Evolutionary conservation across 2,329 filamentous ascomycete genomes (phyloP).

Genomic region (Epichloe coenophiala): DNA sequence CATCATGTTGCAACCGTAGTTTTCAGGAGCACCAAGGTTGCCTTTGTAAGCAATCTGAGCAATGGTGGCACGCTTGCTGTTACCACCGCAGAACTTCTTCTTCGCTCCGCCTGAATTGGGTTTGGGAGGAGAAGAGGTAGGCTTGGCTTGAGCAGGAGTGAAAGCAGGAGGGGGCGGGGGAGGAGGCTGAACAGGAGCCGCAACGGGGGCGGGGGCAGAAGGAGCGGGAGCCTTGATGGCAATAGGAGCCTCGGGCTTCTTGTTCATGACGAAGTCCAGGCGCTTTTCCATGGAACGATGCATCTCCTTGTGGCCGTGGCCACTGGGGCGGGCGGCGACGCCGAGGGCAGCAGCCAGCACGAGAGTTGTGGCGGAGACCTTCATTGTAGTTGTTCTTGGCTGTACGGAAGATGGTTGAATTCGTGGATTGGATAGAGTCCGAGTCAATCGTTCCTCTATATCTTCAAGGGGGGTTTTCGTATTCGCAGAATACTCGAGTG

Average conservation of each 20-base stretch:
- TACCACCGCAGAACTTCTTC: conserved; percentile 23
- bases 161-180: background rate
- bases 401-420: background rate
- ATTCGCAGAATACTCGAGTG: conserved; percentile 8
- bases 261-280: conserved; percentile 21
- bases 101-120: conserved; percentile 11
- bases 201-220: background rate
- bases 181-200: background rate
- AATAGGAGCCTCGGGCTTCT: conserved; percentile 18
- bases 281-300: conserved; percentile 19
- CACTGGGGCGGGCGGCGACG: conserved; percentile 27
- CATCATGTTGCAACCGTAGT: conserved; percentile 41
- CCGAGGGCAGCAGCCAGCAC: conserved; percentile 27
- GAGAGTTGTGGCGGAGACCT: conserved; percentile 24
- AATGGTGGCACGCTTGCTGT: conserved; percentile 31
- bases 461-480: background rate
- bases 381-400: conserved; percentile 20
- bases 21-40: conserved; percentile 27
- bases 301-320: conserved; percentile 21
- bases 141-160: background rate
- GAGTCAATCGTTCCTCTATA: conserved; percentile 2
- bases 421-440: background rate
- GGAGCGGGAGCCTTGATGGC: conserved; percentile 1
- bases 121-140: conserved; percentile 5
- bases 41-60: conserved; percentile 33